phyloP scores from a whole-genome alignment of 805 yeast genomes.

The Candida ovalis region DNA sequence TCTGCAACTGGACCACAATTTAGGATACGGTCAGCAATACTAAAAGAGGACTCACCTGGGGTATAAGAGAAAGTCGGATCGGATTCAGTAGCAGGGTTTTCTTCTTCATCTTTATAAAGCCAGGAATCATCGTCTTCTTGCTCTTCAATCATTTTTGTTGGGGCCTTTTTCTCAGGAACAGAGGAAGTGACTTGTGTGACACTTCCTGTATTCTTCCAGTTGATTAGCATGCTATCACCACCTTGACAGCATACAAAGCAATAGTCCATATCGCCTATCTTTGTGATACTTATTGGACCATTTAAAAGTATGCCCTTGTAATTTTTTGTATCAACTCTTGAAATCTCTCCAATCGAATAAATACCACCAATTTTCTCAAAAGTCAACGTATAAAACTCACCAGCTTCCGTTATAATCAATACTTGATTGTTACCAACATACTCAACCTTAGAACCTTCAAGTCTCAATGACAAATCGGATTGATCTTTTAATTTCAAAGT shows the following conservation, averaged over 20 bases:
- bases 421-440: constrained; percentile 33
- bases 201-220: constrained; percentile 32
- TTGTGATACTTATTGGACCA: constrained; percentile 39
- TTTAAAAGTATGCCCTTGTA: constrained; percentile 24
- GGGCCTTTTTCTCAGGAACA: constrained; percentile 6
- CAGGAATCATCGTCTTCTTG: constrained; percentile 43
- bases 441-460: constrained; percentile 49
- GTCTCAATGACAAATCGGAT: constrained; percentile 44
- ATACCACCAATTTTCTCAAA: constrained; percentile 36
- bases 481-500: constrained; percentile 43
- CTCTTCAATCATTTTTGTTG: background rate
- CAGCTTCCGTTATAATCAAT: constrained; percentile 39
- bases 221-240: constrained; percentile 53
- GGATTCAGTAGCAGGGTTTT: constrained; percentile 6
- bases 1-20: constrained; percentile 74
- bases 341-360: constrained; percentile 27
- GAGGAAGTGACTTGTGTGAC: constrained; percentile 3
- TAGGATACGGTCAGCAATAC: constrained; percentile 47
- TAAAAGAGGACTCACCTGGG: constrained; percentile 34
- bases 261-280: constrained; percentile 35
- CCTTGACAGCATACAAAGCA: constrained; percentile 60
- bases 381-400: constrained; percentile 35
- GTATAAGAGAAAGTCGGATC: constrained; percentile 4
- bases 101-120: constrained; percentile 35
- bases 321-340: constrained; percentile 14